Evolutionary conservation across 345 rosid genomes (phyloP), one percentile per base, ranked within the genome.

Genomic region (Rhodamnia argentea): DNA sequence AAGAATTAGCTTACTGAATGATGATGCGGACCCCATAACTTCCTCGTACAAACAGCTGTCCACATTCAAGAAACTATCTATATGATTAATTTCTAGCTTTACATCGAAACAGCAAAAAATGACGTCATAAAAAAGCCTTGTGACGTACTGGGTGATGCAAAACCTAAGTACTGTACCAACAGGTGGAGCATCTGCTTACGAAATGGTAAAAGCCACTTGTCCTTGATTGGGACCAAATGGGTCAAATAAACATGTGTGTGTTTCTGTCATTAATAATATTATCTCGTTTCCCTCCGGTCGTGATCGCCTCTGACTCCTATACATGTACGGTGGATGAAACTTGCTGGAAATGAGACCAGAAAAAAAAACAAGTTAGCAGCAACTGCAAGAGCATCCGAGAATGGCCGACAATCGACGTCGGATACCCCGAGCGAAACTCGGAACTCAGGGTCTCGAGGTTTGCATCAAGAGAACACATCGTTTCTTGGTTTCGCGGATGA

Each of bases 381-480:
- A 29, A 15, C 23, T 11, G 44, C 23, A 64, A 64, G 23, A 9
- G 44, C 23, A 64, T 64, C 44, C 5, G 23, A 78, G 81, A 12
- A 86, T 87, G 87, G 86, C 85, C 6, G 85, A 29, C 50, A 85
- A 83, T 15, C 54, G 62, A 62, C 51, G 7, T 32, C 74, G 70
- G 50, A 84, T 89, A 32, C 88, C 88, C 32, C 74, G 52, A 64
- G 64, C 86, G 83, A 89, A 87, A 52, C 84, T 85, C 26, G 86
- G 88, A 40, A n/a, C 84, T 44, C 88, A 76, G 58, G 88, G 88
- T 15, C 76, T 87, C 7, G 57, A 86, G 83, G 58, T 86, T 53
- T 6, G 3, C 44, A 7, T 47, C 13, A 62, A 60, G 22, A 29
- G 27, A 62, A 3, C 18, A 29, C 11, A 62, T 62, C 10, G 20